phyloP scores from a whole-genome alignment of 2,329 filamentous ascomycete genomes.

The Fonsecaea pedrosoi region DNA sequence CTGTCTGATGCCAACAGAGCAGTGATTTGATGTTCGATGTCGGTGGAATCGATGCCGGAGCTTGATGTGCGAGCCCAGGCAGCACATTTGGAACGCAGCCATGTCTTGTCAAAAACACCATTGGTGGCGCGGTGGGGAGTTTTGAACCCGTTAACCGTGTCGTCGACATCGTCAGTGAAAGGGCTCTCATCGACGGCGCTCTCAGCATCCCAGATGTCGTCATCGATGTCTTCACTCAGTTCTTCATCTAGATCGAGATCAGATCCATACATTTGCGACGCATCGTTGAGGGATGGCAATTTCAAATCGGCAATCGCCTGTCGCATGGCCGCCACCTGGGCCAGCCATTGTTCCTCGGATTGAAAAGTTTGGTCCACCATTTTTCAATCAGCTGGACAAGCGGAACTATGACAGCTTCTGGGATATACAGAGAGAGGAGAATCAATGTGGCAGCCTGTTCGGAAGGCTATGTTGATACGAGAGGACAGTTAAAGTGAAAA shows the following conservation, averaged over 20 bases:
- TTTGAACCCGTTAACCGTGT: conserved; percentile 56
- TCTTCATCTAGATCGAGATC: conserved; percentile 65
- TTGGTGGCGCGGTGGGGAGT: conserved; percentile 43
- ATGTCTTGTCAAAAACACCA: conserved; percentile 63
- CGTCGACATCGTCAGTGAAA: conserved; percentile 70
- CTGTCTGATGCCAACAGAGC: conserved; percentile 74
- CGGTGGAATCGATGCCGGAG: conserved; percentile 69
- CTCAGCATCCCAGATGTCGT: conserved; percentile 93
- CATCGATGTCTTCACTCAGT: conserved; percentile 67
- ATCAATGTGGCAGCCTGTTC: conserved; percentile 16
- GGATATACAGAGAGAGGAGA: neutral
- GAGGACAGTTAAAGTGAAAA: conserved; percentile 10
- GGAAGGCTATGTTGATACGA: neutral
- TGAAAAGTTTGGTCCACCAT: conserved; percentile 36
- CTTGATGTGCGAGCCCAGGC: conserved; percentile 66
- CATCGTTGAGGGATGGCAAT: conserved; percentile 56
- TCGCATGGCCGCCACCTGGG: conserved; percentile 84
- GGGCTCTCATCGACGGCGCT: conserved; percentile 36
- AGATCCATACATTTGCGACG: conserved; percentile 59
- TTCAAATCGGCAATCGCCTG: conserved; percentile 78
- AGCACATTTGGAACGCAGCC: conserved; percentile 74
- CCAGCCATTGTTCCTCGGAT: conserved; percentile 75
- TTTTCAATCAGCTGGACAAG: conserved; percentile 4
- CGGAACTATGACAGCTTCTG: neutral
- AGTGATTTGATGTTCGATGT: conserved; percentile 78